These are phyloP conservation scores for Lichtheimia hyalospora DNA, from an alignment of 371 early-diverging fungal genomes.

Conservation along the genomic window DNA sequence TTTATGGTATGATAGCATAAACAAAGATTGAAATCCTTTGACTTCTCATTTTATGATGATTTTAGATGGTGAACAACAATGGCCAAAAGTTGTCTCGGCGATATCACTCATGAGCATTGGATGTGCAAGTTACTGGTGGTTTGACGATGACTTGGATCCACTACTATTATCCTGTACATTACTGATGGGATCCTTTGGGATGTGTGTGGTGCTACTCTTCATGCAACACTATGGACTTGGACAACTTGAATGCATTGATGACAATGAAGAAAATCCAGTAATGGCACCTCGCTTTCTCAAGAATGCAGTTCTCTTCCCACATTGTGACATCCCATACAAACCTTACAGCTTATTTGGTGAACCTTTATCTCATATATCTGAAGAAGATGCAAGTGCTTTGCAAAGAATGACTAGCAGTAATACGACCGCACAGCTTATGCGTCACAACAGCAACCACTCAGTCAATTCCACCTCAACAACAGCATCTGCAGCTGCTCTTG, in stretches of 20 bases:
- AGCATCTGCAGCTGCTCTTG: slow-evolving; percentile 6
- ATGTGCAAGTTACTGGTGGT: slow-evolving; percentile 2
- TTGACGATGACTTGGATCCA: slow-evolving; percentile 4
- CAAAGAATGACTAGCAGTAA: slow-evolving; percentile 24
- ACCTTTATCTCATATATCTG: slow-evolving; percentile 44
- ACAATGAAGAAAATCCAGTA: slow-evolving; percentile 22
- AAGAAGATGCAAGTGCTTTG: slow-evolving; percentile 39
- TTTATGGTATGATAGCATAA: slow-evolving; percentile 28
- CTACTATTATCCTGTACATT: neutral
- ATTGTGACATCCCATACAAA: slow-evolving; percentile 20
- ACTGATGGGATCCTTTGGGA: neutral
- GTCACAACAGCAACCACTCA: slow-evolving; percentile 14
- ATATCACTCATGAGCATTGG: neutral
- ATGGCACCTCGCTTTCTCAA: slow-evolving; percentile 33
- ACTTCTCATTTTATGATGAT: neutral
- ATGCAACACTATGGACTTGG: slow-evolving; percentile 13
- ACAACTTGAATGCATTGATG: slow-evolving; percentile 17
- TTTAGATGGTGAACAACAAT: slow-evolving; percentile 9
- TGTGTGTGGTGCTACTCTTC: slow-evolving; percentile 1
- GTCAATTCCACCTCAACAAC: slow-evolving; percentile 11
- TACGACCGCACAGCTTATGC: slow-evolving; percentile 6
- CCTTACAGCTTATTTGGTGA: slow-evolving; percentile 52
- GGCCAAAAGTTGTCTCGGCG: slow-evolving; percentile 7
- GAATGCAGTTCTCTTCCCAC: slow-evolving; percentile 20
- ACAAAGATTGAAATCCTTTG: neutral